Evolutionary conservation across 371 early-diverging fungal genomes (phyloP).

Genomic region (Circinella minor): DNA sequence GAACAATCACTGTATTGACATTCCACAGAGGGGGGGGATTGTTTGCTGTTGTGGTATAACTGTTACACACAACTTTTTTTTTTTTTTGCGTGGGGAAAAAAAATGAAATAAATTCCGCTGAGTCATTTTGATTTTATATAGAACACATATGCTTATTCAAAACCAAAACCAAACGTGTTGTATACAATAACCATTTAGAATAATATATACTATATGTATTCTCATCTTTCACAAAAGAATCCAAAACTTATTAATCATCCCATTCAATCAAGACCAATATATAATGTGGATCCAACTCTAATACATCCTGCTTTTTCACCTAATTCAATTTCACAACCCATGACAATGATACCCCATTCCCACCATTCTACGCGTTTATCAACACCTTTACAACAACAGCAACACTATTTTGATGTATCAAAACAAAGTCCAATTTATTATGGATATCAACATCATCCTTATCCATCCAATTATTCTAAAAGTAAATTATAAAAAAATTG

Average conservation of each 20-base stretch:
- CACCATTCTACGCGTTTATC: not conserved
- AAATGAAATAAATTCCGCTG: too few species aligned
- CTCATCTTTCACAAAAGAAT: conserved; percentile 22
- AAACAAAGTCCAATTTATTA: conserved; percentile 39
- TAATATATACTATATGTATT: conserved; percentile 13
- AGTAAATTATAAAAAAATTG: not conserved
- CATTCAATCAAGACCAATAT: not conserved
- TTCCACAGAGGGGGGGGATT: too few species aligned
- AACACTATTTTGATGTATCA: conserved; percentile 29
- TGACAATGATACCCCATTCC: not conserved
- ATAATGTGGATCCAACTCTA: conserved; percentile 13
- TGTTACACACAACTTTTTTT: too few species aligned
- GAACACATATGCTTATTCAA: too few species aligned
- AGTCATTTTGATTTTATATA: too few species aligned
- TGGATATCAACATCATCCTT: conserved; percentile 29
- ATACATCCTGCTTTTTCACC: conserved; percentile 8
- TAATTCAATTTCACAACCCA: conserved; percentile 8
- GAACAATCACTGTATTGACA: too few species aligned
- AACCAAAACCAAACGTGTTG: too few species aligned
- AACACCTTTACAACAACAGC: conserved; percentile 6
- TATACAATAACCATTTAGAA: too few species aligned
- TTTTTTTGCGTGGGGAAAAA: too few species aligned
- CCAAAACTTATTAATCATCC: conserved; percentile 20
- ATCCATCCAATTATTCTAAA: not conserved
- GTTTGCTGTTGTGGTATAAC: too few species aligned